These are phyloP conservation scores for Tremella mesenterica DNA, from an alignment of 768 basidiomycete genomes.

Conservation along the genomic window DNA sequence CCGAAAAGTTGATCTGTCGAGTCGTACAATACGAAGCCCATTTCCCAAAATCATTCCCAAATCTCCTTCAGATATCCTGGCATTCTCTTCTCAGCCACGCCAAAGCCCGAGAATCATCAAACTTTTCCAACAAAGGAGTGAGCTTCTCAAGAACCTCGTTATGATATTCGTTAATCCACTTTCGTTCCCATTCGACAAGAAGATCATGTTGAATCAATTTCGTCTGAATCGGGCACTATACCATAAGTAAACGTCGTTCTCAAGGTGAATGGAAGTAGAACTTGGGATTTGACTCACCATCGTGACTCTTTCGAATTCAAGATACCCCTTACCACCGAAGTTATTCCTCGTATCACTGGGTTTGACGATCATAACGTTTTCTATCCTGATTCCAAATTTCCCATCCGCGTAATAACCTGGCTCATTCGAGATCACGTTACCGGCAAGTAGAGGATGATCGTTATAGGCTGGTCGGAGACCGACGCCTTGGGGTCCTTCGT, in stretches of 20 bases:
- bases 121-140: conserved; percentile 57
- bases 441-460: conserved; percentile 61
- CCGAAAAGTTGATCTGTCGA: too few species aligned
- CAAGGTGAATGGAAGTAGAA: neutral
- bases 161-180: conserved; percentile 82
- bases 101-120: conserved; percentile 47
- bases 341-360: conserved; percentile 61
- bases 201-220: conserved; percentile 63
- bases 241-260: neutral
- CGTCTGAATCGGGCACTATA: conserved; percentile 76
- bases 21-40: too few species aligned
- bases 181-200: conserved; percentile 59
- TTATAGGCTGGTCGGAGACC: conserved; percentile 55
- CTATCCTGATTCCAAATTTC: conserved; percentile 82
- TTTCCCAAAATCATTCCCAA: too few species aligned
- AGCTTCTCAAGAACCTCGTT: conserved; percentile 64
- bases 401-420: conserved; percentile 91
- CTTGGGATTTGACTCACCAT: conserved; percentile 53
- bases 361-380: conserved; percentile 73
- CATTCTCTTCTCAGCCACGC: conserved; percentile 45
- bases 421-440: conserved; percentile 89
- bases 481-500: conserved; percentile 67
- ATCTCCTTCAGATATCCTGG: conserved; percentile 13
- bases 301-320: conserved; percentile 77
- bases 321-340: conserved; percentile 75